Evolutionary conservation across 768 basidiomycete genomes (phyloP).

Genomic region (Cystofilobasidium macerans): DNA sequence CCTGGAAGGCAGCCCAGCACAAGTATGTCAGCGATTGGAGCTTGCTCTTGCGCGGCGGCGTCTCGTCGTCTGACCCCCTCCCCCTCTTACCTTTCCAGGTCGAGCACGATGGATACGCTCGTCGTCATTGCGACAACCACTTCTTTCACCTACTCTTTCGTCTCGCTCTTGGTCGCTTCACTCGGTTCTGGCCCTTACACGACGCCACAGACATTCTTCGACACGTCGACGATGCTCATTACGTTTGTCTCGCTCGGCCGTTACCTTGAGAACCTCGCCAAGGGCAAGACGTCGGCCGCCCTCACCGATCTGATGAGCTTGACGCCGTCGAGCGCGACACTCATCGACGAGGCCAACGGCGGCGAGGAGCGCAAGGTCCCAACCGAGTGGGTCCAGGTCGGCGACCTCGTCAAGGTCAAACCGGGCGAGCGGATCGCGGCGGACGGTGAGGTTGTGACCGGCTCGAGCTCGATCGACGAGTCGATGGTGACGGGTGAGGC

Average conservation of each 20-base stretch:
- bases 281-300: conserved; percentile 92
- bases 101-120: conserved; percentile 58
- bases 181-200: conserved; percentile 56
- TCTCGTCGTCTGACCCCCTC: neutral
- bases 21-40: conserved; percentile 36
- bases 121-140: conserved; percentile 90
- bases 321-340: conserved; percentile 86
- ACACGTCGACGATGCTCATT: conserved; percentile 97
- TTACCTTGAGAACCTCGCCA: conserved; percentile 90
- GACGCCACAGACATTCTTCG: conserved; percentile 85
- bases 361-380: conserved; percentile 80
- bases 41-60: neutral
- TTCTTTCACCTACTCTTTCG: conserved; percentile 80
- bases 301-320: conserved; percentile 93
- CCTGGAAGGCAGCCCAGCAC: conserved; percentile 84
- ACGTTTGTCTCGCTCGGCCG: conserved; percentile 92
- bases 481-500: conserved; percentile 95
- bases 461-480: conserved; percentile 83
- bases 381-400: conserved; percentile 87
- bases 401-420: conserved; percentile 83
- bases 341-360: conserved; percentile 79
- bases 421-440: conserved; percentile 95
- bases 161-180: conserved; percentile 53
- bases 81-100: conserved; percentile 1
- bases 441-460: conserved; percentile 78